A percentile compares a stretch with the other conserved stretches of the same genome.
phyloP scores from a whole-genome alignment of 2,329 filamentous ascomycete genomes.

The Chrysosporium keratinophilum region DNA sequence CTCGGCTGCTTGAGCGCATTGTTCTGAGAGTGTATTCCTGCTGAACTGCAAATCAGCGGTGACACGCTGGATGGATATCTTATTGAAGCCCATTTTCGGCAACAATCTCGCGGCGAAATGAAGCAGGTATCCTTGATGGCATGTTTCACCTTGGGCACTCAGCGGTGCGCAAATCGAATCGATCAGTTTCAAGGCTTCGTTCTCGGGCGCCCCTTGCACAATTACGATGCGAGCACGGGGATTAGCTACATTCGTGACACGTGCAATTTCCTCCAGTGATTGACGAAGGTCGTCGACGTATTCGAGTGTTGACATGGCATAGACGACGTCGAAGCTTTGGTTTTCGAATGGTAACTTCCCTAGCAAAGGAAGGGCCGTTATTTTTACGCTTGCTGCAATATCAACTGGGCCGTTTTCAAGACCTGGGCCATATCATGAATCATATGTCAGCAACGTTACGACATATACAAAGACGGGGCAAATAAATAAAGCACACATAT shows the following conservation, averaged over 20 bases:
- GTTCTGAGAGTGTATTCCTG: background rate
- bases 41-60: conserved; percentile 5
- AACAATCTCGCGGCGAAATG: background rate
- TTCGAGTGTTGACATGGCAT: conserved; percentile 3
- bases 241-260: background rate
- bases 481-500: background rate
- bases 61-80: background rate
- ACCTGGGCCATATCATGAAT: background rate
- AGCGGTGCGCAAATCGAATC: conserved; percentile 4
- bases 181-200: conserved; percentile 4
- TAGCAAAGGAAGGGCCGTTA: background rate
- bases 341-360: conserved; percentile 6
- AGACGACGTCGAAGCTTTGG: conserved; percentile 6
- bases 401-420: background rate
- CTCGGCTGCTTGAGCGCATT: background rate
- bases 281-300: background rate
- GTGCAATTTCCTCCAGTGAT: conserved; percentile 3
- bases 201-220: conserved; percentile 10
- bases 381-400: background rate
- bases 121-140: conserved; percentile 6
- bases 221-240: conserved; percentile 4
- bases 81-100: background rate
- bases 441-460: background rate
- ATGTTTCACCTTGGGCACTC: background rate
- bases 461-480: background rate